Percentiles rank a stretch among this genome's conserved stretches.
phyloP scores from a whole-genome alignment of 345 rosid species.

The Leavenworthia alabamica region DNA sequence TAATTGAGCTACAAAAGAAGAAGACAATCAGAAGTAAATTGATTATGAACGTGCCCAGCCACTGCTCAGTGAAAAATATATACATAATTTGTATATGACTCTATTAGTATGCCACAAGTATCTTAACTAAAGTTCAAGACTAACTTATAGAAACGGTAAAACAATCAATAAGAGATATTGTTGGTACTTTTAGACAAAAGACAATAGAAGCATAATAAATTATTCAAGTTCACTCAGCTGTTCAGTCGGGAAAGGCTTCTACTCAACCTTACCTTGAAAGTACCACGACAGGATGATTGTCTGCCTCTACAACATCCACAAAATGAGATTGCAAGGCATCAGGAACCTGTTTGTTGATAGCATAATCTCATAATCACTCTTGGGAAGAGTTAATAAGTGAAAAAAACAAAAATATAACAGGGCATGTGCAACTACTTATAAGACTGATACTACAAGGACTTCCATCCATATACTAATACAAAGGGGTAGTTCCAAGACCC shows the following conservation, averaged over 20 bases:
- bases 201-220: constrained; percentile 4
- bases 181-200: constrained; percentile 7
- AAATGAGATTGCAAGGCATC: constrained; percentile 64
- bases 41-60: not conserved
- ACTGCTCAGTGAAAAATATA: not conserved
- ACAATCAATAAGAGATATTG: not conserved
- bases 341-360: constrained; percentile 59
- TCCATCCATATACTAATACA: not conserved
- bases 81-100: constrained; percentile 4
- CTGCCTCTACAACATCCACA: constrained; percentile 50
- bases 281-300: constrained; percentile 68
- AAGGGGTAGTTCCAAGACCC: no score
- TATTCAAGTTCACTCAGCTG: constrained; percentile 2
- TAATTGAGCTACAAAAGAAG: constrained; percentile 71
- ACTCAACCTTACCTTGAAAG: constrained; percentile 55
- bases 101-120: constrained; percentile 6
- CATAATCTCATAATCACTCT: constrained; percentile 3
- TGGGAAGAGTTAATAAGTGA: constrained; percentile 2
- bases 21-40: constrained; percentile 4
- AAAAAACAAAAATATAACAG: not conserved
- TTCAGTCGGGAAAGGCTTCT: constrained; percentile 11
- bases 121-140: constrained; percentile 5
- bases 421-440: not conserved
- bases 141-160: not conserved
- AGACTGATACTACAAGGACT: constrained; percentile 8